Conservation (phyloP, 768 basidiomycete species). For the Asterophora lycoperdoides region DNA sequence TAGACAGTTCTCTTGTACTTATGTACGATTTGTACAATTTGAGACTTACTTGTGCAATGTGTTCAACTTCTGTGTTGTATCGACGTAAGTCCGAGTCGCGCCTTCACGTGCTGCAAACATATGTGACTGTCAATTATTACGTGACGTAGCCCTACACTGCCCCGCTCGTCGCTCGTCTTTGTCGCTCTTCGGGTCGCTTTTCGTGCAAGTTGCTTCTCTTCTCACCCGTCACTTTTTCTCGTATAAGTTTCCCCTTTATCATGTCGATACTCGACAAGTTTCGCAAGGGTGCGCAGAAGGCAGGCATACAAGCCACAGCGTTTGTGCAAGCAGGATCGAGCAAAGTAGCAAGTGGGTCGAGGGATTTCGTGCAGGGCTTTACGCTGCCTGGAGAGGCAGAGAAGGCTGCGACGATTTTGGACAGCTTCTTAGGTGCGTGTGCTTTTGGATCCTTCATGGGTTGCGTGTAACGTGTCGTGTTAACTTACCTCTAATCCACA, state of each 20-base stretch:
- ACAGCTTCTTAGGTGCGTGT: slow-evolving; percentile 78
- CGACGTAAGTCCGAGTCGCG: too few species aligned
- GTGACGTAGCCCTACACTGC: too few species aligned
- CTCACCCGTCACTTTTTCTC: background rate
- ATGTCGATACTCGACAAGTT: slow-evolving; percentile 75
- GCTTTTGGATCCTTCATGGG: slow-evolving; percentile 2
- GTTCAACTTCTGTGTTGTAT: too few species aligned
- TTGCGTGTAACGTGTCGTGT: slow-evolving; percentile 1
- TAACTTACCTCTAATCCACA: slow-evolving; percentile 4
- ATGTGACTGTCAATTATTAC: too few species aligned
- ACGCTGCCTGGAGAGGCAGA: slow-evolving; percentile 89
- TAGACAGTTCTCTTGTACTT: too few species aligned
- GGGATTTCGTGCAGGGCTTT: slow-evolving; percentile 81
- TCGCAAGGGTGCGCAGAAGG: slow-evolving; percentile 74
- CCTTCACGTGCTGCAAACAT: too few species aligned
- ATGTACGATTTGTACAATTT: too few species aligned
- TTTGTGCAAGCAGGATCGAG: slow-evolving; percentile 64
- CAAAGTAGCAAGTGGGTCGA: slow-evolving; percentile 69
- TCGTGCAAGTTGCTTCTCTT: background rate
- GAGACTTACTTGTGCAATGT: too few species aligned
- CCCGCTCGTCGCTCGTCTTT: too few species aligned
- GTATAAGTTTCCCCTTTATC: background rate
- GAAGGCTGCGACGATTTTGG: slow-evolving; percentile 89
- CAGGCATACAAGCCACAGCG: slow-evolving; percentile 73
- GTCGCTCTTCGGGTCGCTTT: too few species aligned